Conservation (phyloP, 352 stramenopile species). For the Pythium graminicola region DNA sequence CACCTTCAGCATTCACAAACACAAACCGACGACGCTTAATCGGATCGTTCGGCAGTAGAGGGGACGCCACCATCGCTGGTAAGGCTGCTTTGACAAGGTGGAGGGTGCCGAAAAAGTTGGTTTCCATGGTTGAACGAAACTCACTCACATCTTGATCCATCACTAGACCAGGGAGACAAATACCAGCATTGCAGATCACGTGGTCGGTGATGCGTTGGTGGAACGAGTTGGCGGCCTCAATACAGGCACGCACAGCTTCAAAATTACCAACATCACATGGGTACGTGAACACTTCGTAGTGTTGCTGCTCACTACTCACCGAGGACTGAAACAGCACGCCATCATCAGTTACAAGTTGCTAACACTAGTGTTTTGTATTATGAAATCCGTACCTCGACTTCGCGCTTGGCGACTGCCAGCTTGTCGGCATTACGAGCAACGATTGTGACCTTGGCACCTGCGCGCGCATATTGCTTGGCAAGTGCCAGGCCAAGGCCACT, state of each 20-base stretch:
- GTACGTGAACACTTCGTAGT: slow-evolving; percentile 31
- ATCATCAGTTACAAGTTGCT: neutral
- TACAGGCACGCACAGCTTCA: slow-evolving; percentile 28
- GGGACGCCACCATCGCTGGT: slow-evolving; percentile 48
- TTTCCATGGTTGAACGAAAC: slow-evolving; percentile 40
- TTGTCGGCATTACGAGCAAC: slow-evolving; percentile 32
- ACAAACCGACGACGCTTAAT: slow-evolving; percentile 40
- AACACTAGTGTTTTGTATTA: slow-evolving; percentile 1
- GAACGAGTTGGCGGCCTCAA: slow-evolving; percentile 52
- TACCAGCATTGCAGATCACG: slow-evolving; percentile 41
- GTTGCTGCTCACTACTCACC: slow-evolving; percentile 8
- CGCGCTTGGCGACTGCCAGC: slow-evolving; percentile 30
- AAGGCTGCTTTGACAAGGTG: slow-evolving; percentile 52
- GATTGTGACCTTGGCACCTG: slow-evolving; percentile 47
- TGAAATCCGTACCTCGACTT: slow-evolving; percentile 23
- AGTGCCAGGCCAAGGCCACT: slow-evolving; percentile 47
- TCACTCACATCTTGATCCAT: slow-evolving; percentile 43
- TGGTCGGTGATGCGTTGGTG: slow-evolving; percentile 53
- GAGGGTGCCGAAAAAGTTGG: slow-evolving; percentile 59
- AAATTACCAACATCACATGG: slow-evolving; percentile 37
- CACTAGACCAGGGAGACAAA: slow-evolving; percentile 33
- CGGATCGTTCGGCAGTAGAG: neutral
- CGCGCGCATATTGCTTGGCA: slow-evolving; percentile 48
- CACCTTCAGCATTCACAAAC: slow-evolving; percentile 47
- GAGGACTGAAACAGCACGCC: neutral